Evolutionary conservation across 1,284 basidiomycete genomes (phyloP), one percentile per base, ranked within the genome.

Genomic region (Irpex lacteus): DNA sequence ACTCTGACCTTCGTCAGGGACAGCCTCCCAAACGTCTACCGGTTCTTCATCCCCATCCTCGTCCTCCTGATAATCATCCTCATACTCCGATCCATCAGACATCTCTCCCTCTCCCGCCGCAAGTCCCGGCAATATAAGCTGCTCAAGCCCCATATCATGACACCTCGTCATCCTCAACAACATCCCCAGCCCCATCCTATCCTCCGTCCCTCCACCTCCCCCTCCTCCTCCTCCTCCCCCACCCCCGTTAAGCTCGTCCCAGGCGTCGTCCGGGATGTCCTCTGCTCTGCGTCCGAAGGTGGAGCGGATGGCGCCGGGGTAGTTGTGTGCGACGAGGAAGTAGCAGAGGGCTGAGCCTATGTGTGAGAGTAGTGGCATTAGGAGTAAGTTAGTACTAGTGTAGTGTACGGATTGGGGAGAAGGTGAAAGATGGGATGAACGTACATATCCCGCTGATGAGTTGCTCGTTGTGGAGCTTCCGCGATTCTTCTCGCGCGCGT

Each of bases 301-400:
- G 0, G 82, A 81, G 70, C 83, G 85, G 44, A 90, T 88, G 5
- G 85, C 86, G 0, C 77, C 78, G 0, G 88, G 87, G 69, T 86
- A 85, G 70, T 83, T 83, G 74, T 85, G 87, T 0, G 85, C 85
- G 2, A 90, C 88, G 54, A 91, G 77, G 34, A 91, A 82, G 72
- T 91, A 92, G 73, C 91, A 92, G 26, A 92, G 76, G 0, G 89
- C 82, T 0, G 91, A 92, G 70, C 90, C 90, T 92, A 66, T 13
- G 11, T 15, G 18, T 13, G 21, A 54, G 19, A 54, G 32, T 34
- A 34, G 32, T 6, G 32, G 32, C 7, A 1, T 34, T 34, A 34
- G 32, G 0, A 1, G 32, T 34, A 34, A 34, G 32, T 34, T 34
- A 1, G 32, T 34, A n/a, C n/a, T n/a, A n/a, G n/a, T n/a, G n/a